Conservation (phyloP, 2,329 filamentous ascomycete species). For the Sporothrix brunneoviolacea region DNA sequence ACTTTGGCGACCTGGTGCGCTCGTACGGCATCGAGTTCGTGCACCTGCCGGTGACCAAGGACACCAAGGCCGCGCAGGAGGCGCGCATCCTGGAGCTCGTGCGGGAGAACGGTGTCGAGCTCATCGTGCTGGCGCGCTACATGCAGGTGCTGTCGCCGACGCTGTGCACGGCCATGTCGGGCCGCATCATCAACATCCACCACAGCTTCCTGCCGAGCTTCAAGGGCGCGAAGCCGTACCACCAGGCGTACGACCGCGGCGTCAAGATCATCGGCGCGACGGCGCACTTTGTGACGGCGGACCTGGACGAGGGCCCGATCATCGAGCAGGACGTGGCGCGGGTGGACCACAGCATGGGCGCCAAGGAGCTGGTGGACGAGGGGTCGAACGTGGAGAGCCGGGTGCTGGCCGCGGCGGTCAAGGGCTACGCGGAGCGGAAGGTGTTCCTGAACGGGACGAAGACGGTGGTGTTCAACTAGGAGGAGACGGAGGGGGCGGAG, state of each 20-base stretch:
- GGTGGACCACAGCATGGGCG: conserved; percentile 69
- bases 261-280: conserved; percentile 87
- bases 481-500: neutral
- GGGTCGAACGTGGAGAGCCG: conserved; percentile 81
- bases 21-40: conserved; percentile 74
- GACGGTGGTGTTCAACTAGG: conserved; percentile 65
- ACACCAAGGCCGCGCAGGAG: conserved; percentile 72
- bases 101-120: conserved; percentile 61
- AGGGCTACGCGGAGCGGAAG: conserved; percentile 73
- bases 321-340: conserved; percentile 77
- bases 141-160: conserved; percentile 78
- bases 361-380: conserved; percentile 70
- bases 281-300: conserved; percentile 78
- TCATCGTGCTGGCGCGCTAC: conserved; percentile 76
- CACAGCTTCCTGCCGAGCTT: conserved; percentile 81
- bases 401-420: conserved; percentile 72
- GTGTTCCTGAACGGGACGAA: conserved; percentile 74
- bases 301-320: conserved; percentile 80
- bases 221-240: conserved; percentile 84
- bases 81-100: conserved; percentile 63
- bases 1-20: conserved; percentile 60
- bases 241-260: conserved; percentile 78
- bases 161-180: conserved; percentile 71
- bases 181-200: conserved; percentile 88
- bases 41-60: conserved; percentile 72